These are phyloP conservation scores for Boehmeria nivea DNA, from an alignment of 306 rosid species.

Conservation along the genomic window DNA sequence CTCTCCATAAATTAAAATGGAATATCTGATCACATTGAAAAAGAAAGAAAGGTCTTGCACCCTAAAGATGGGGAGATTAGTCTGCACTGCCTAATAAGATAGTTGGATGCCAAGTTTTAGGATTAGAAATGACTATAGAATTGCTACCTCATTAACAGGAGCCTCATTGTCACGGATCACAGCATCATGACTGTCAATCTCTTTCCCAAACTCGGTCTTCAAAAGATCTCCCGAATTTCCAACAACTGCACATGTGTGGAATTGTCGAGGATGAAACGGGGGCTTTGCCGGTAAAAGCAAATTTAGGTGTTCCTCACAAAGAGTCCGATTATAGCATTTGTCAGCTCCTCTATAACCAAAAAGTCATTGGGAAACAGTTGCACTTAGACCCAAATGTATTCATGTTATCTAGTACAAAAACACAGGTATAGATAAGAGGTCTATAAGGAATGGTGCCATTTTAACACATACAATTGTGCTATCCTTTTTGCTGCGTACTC, in stretches of 20 bases:
- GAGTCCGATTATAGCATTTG: conserved; percentile 69
- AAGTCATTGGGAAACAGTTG: conserved; percentile 9
- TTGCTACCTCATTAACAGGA: conserved; percentile 77
- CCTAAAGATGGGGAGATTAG: no score
- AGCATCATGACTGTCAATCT: conserved; percentile 88
- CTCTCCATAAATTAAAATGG: conserved; percentile 24
- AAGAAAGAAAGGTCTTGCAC: no score
- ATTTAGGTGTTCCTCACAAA: conserved; percentile 85
- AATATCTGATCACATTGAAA: neutral
- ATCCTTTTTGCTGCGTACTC: conserved; percentile 87
- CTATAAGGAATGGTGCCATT: neutral
- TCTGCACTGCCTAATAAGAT: no score
- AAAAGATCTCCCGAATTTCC: conserved; percentile 98
- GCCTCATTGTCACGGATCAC: conserved; percentile 96
- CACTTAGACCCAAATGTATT: conserved; percentile 12
- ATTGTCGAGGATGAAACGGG: conserved; percentile 87
- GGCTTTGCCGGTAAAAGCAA: conserved; percentile 77
- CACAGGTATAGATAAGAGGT: neutral
- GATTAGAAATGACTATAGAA: no score
- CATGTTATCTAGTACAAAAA: neutral
- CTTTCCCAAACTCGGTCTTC: conserved; percentile 73
- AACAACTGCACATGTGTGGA: conserved; percentile 85
- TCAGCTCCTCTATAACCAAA: conserved; percentile 53
- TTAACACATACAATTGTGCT: conserved; percentile 71
- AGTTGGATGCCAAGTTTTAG: no score